phyloP scores from a whole-genome alignment of 345 rosid genomes.

The Erucastrum elatum region DNA sequence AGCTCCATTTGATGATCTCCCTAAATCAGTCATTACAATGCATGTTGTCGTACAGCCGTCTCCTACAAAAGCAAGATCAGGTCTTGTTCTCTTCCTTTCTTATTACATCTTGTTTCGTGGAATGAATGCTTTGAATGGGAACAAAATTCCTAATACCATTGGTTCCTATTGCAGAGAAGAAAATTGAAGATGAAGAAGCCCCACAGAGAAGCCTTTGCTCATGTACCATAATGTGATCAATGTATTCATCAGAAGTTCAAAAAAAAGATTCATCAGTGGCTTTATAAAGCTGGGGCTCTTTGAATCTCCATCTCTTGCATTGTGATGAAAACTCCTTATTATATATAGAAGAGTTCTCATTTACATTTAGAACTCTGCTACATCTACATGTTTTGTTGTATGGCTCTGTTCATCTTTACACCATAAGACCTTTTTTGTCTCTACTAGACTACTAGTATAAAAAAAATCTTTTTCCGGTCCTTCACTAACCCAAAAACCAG shows the following conservation, averaged over 20 bases:
- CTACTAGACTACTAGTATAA: background rate
- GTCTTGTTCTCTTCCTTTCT: background rate
- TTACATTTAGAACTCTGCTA: background rate
- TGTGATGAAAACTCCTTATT: constrained; percentile 15
- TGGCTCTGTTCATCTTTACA: background rate
- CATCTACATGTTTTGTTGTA: background rate
- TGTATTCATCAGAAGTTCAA: background rate
- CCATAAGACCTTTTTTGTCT: background rate
- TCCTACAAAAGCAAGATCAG: constrained; percentile 69
- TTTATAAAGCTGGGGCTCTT: background rate
- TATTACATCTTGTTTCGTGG: background rate
- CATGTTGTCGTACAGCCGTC: constrained; percentile 93
- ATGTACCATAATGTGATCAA: constrained; percentile 64
- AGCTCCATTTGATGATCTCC: constrained; percentile 74
- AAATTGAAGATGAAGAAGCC: constrained; percentile 62
- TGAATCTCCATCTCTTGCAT: background rate
- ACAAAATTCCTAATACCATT: background rate
- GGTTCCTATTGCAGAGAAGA: constrained; percentile 56
- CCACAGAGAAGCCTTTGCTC: constrained; percentile 58
- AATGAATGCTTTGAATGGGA: background rate
- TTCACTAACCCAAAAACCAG: background rate
- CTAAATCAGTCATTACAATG: constrained; percentile 75
- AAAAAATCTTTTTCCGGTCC: background rate
- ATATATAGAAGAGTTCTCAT: background rate
- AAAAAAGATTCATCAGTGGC: constrained; percentile 22